Evolutionary conservation across 805 yeast species (phyloP).

Genomic region (Pichia sporocuriosa): DNA sequence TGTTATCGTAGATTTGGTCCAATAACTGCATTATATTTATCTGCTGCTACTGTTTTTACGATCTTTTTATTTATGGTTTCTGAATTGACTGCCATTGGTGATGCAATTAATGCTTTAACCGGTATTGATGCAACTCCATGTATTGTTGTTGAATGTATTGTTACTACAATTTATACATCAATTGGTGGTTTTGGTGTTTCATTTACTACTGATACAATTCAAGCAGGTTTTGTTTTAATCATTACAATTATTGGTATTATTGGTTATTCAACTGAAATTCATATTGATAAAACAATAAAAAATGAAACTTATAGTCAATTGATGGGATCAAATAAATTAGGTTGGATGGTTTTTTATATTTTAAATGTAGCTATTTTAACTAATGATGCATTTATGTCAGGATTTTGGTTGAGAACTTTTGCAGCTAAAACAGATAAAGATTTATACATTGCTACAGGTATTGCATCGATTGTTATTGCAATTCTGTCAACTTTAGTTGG

Average conservation of each 20-base stretch:
- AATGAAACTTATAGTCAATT: slow-evolving; percentile 58
- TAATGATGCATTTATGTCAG: slow-evolving; percentile 84
- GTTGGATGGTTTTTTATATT: slow-evolving; percentile 87
- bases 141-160: slow-evolving; percentile 77
- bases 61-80: slow-evolving; percentile 82
- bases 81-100: slow-evolving; percentile 74
- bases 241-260: slow-evolving; percentile 64
- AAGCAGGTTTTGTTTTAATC: slow-evolving; percentile 65
- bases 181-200: slow-evolving; percentile 88
- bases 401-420: slow-evolving; percentile 92
- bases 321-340: slow-evolving; percentile 59
- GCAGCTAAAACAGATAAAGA: slow-evolving; percentile 77
- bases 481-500: slow-evolving; percentile 68
- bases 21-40: slow-evolving; percentile 64
- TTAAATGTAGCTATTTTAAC: slow-evolving; percentile 81
- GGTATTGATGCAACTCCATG: slow-evolving; percentile 75
- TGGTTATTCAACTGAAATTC: slow-evolving; percentile 70
- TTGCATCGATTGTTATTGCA: slow-evolving; percentile 65
- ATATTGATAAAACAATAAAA: slow-evolving; percentile 54
- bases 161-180: slow-evolving; percentile 80
- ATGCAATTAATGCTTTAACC: slow-evolving; percentile 71
- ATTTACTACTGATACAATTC: slow-evolving; percentile 80
- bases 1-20: slow-evolving; percentile 76
- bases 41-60: slow-evolving; percentile 77
- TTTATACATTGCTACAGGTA: slow-evolving; percentile 62